These are phyloP conservation scores for Leptomonas seymouri DNA, from an alignment of 208 protist species.

Conservation along the genomic window DNA sequence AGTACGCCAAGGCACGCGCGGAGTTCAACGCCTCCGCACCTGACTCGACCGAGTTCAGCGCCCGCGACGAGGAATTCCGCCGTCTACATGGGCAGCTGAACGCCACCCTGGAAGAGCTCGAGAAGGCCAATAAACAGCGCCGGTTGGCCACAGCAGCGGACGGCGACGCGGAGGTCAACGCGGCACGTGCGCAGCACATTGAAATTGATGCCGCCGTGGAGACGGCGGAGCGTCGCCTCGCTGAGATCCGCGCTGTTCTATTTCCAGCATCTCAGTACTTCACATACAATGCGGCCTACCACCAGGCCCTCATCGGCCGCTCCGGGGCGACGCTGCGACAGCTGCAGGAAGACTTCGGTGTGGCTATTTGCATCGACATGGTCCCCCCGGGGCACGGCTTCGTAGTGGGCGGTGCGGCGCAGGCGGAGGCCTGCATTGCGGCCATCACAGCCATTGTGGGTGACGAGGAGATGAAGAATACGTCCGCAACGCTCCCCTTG, in stretches of 20 bases:
- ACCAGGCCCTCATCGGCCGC: constrained; percentile 39
- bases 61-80: constrained; percentile 26
- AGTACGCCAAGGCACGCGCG: background rate
- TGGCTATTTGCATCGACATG: constrained; percentile 51
- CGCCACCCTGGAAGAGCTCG: constrained; percentile 16
- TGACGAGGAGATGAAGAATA: constrained; percentile 27
- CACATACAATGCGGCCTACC: constrained; percentile 31
- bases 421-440: constrained; percentile 29
- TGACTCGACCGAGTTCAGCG: constrained; percentile 4
- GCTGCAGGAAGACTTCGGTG: constrained; percentile 66
- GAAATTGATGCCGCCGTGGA: constrained; percentile 10
- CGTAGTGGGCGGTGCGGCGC: constrained; percentile 34
- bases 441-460: constrained; percentile 45
- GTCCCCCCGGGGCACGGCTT: constrained; percentile 32
- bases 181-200: background rate
- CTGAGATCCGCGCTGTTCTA: constrained; percentile 14
- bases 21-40: constrained; percentile 9
- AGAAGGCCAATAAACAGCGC: constrained; percentile 11
- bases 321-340: constrained; percentile 54
- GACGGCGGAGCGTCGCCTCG: constrained; percentile 24
- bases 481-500: constrained; percentile 13
- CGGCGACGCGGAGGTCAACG: constrained; percentile 16
- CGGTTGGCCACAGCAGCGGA: background rate
- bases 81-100: constrained; percentile 25
- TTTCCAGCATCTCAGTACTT: constrained; percentile 36